Conservation (phyloP, 371 early-diverging fungal genomes). For the Syncephalastrum racemosum region DNA sequence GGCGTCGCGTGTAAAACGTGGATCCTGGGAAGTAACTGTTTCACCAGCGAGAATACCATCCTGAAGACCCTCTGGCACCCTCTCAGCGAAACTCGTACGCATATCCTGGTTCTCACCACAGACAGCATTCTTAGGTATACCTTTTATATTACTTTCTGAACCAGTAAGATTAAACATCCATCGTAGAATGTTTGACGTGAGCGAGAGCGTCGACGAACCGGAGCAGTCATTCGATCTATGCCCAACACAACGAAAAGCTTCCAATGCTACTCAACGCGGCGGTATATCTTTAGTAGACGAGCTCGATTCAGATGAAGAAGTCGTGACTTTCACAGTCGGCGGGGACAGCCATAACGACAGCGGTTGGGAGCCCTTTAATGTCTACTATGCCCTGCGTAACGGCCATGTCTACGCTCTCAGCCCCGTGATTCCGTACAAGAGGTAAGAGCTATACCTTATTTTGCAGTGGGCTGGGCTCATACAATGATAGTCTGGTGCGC, state of each 20-base stretch:
- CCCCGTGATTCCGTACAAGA: conserved; percentile 42
- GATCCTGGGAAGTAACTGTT: conserved; percentile 11
- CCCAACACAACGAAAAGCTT: conserved; percentile 17
- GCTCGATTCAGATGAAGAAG: conserved; percentile 40
- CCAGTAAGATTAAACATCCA: not conserved
- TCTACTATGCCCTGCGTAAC: conserved; percentile 39
- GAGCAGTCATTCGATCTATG: conserved; percentile 48
- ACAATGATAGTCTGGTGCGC: conserved; percentile 22
- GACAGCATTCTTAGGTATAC: conserved; percentile 37
- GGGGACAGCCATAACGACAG: conserved; percentile 28
- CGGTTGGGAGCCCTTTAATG: conserved; percentile 46
- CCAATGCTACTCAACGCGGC: not conserved
- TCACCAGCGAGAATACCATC: conserved; percentile 1
- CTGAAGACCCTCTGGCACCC: conserved; percentile 46
- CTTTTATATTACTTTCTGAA: not conserved
- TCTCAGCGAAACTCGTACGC: conserved; percentile 41
- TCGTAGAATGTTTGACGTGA: conserved; percentile 42
- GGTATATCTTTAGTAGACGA: conserved; percentile 31
- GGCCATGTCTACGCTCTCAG: conserved; percentile 46
- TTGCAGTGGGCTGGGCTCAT: not conserved
- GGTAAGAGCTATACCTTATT: conserved; percentile 15
- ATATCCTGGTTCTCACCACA: conserved; percentile 35
- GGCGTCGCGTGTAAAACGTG: conserved; percentile 13
- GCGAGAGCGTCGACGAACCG: conserved; percentile 33
- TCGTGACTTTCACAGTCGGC: conserved; percentile 40